Base-by-base conservation (phyloP, 2,329 filamentous ascomycete species). In the Xylariaceae sp. region DNA sequence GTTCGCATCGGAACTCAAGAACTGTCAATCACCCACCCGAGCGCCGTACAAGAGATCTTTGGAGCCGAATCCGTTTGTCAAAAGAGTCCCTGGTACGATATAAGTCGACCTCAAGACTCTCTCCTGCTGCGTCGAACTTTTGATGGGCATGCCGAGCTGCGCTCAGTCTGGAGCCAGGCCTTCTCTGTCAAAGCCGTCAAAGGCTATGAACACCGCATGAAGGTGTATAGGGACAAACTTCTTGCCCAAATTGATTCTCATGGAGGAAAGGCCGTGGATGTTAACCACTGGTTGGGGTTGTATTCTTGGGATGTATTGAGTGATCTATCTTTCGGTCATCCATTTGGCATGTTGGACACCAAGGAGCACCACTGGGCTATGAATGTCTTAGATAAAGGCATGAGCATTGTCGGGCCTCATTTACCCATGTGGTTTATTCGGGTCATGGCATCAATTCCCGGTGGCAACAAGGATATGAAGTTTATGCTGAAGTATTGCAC, bases 271-370 rank as follows among this genome's bases (percentile, higher is more conserved):
- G 8, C 44, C 2, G 34, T 55, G 2, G 42, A 62, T 22, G 42
- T 49, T 2, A 49, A 56, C 11, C 29, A 37, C 8, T 58, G 54
- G 55, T 54, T 56, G 6, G 53, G 48, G 12, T 46, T 50, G 17
- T 60, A 53, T 22, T 47, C 37, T 3, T 62, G 58, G 33, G 59
- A 62, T 32, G 52, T 59, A 1, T 59, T 62, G 59, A 59, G 59
- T 5, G 59, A 64, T 19, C 52, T 65, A 16, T 61, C 59, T 6
- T 64, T 64, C 36, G 60, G 55, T 11, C 40, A 50, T 5, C 50
- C 55, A 22, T 64, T 65, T 34, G 47, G 49, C 6, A 62, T 64
- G 55, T 55, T 65, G 41, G 49, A 25, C 17, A 43, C 27, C 7
- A 43, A 22, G 16, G 22, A 42, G 27, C 36, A 51, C 23, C 45